Evolutionary conservation across 768 basidiomycete species (phyloP), one percentile per base, ranked within the genome.

Genomic region (Artomyces pyxidatus): DNA sequence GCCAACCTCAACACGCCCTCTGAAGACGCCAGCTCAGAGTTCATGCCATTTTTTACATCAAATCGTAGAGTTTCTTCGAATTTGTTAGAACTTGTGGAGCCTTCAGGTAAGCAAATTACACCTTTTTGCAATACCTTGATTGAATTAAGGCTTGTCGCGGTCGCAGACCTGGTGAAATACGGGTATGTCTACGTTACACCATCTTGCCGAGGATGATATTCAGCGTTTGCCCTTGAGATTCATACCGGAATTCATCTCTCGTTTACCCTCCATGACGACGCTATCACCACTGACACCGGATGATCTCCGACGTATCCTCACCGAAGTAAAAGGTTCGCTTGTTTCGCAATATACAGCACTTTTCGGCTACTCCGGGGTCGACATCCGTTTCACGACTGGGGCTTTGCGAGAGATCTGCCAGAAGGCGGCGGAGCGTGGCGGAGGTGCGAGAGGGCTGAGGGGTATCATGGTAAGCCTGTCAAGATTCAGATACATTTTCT

Each of bases 161-260:
- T n/a, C 47, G 37, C 58, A 80, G 92, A 97, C 69, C 75, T 97
- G 9, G 76, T 87, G 3, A 80, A 83, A 74, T 96, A 85, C 53
- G 93, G 93, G 77, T 85, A 65, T n/a, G n/a, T n/a, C n/a, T n/a
- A n/a, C n/a, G n/a, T n/a, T n/a, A n/a, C n/a, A n/a, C n/a, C n/a
- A n/a, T n/a, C n/a, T n/a, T n/a, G n/a, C n/a, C n/a, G 40, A 28
- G 23, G 19, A 26, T 39, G 16, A 32, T 25, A 21, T 29, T 8
- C 32, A 4, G 8, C 40, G 12, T 21, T 37, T 57, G 30, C 39
- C 26, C 48, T 40, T 6, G 50, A 87, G 88, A 3, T 88, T 96
- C 54, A 97, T 97, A 50, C 94, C 94, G 21, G 94, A 98, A 67
- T 97, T 98, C 58, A 77, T 95, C 44, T 91, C 88, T 16, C 86